phyloP scores from a whole-genome alignment of 495 filamentous ascomycete species.

The Penicillium canariense region DNA sequence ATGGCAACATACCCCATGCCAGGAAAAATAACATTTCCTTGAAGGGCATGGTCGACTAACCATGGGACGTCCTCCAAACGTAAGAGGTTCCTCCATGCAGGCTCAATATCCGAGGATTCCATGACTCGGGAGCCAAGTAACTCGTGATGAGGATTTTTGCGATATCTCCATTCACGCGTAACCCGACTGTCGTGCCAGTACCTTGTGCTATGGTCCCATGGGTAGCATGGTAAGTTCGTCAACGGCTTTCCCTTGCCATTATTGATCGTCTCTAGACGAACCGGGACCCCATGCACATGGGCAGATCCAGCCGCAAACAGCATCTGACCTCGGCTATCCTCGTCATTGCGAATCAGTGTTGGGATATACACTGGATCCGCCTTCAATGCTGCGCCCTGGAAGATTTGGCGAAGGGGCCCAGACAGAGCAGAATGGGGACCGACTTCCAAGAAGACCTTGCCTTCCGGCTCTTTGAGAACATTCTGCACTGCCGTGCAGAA shows the following conservation, averaged over 20 bases:
- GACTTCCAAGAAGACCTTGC: conserved; percentile 50
- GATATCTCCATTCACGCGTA: conserved; percentile 44
- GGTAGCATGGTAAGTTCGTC: conserved; percentile 46
- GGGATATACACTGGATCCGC: conserved; percentile 27
- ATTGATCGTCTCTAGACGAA: conserved; percentile 20
- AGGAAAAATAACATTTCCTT: conserved; percentile 44
- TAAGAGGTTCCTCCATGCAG: conserved; percentile 52
- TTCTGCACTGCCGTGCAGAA: conserved; percentile 31
- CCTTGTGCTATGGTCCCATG: conserved; percentile 44
- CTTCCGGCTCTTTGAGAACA: background rate
- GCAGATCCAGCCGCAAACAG: conserved; percentile 31
- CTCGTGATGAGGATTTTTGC: conserved; percentile 43
- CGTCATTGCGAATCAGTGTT: conserved; percentile 26
- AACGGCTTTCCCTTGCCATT: conserved; percentile 33
- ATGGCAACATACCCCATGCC: conserved; percentile 47
- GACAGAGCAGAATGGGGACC: conserved; percentile 61
- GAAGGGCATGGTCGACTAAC: conserved; percentile 47
- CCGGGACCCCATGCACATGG: conserved; percentile 19
- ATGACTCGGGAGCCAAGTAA: conserved; percentile 43
- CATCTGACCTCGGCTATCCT: conserved; percentile 11
- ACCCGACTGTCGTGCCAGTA: conserved; percentile 51
- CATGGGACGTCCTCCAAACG: conserved; percentile 43
- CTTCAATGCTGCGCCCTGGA: conserved; percentile 2
- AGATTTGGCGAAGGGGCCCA: conserved; percentile 53
- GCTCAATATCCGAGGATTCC: conserved; percentile 41